Evolutionary conservation across 768 basidiomycete genomes (phyloP), one percentile per base, ranked within the genome.

Genomic region (Pisolithus albus): DNA sequence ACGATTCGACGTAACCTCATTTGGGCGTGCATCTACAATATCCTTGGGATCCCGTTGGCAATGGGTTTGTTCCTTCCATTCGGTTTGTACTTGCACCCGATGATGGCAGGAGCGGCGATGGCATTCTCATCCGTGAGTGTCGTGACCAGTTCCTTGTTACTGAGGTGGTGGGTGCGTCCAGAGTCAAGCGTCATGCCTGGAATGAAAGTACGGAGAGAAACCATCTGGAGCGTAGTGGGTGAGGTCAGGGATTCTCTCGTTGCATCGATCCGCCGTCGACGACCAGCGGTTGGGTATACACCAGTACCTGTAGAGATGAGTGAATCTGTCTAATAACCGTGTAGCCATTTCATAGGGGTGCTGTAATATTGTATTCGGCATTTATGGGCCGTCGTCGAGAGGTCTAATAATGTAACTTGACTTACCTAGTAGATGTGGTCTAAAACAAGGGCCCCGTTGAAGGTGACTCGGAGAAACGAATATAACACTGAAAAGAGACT

Each of bases 51-150:
- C 53, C 96, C 96, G 16, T 81, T 98, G 43, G 96, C 96, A 19
- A 99, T 99, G 96, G 96, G 96, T 23, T 52, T 98, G 44, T 84
- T 99, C 73, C 76, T 98, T 11, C 96, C 96, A 0, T 79, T 92
- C 65, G 92, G 92, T 13, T 57, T 95, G 26, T 91, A 93, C 67
- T 83, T 98, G 64, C 96, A 93, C 60, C 96, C 96, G 8, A 98
- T 98, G 95, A 82, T 93, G 72, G 92, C 96, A 0, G 95, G 92
- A n/a, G 92, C 86, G 3, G 94, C 94, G 24, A 99, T 99, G 96
- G 96, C 96, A 23, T 93, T 92, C 67, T 94, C 91, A 32, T 91
- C 87, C 59, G 95, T 98, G 36, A 93, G 90, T 58, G 96, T 99
- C 47, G 95, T 99, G 15, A 82, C 81, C 24, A 92, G 89, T 53